A percentile compares a stretch with the other conserved stretches of the same genome.
phyloP scores from a whole-genome alignment of 2,329 filamentous ascomycete species.

The Zalaria sp. region DNA sequence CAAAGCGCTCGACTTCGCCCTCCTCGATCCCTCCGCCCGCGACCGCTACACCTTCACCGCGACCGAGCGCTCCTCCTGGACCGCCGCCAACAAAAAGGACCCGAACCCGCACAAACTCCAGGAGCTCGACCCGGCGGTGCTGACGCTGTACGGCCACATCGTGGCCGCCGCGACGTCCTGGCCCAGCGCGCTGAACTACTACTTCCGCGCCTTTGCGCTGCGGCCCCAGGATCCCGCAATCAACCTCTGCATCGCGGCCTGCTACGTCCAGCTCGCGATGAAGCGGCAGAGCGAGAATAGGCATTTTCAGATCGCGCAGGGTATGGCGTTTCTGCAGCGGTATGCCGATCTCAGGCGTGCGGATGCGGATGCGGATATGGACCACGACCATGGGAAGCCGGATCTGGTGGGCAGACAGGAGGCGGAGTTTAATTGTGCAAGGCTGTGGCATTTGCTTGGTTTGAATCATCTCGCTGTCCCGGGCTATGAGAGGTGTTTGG shows the following conservation, averaged over 20 bases:
- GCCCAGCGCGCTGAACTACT: constrained; percentile 75
- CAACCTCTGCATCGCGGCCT: constrained; percentile 66
- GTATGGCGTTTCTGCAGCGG: constrained; percentile 62
- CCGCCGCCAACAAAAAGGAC: constrained; percentile 21
- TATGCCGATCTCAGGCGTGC: constrained; percentile 51
- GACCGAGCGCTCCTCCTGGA: constrained; percentile 24
- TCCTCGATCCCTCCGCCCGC: constrained; percentile 40
- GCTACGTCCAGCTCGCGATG: constrained; percentile 77
- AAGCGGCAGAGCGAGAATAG: constrained; percentile 84
- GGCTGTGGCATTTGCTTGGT: constrained; percentile 63
- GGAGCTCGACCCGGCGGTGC: constrained; percentile 61
- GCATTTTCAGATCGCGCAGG: constrained; percentile 76
- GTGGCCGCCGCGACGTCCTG: constrained; percentile 74
- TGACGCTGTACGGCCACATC: constrained; percentile 85
- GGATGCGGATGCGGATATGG: constrained; percentile 1
- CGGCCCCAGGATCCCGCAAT: constrained; percentile 65
- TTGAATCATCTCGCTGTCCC: constrained; percentile 57
- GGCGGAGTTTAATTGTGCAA: constrained; percentile 67
- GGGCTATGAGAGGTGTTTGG: constrained; percentile 51
- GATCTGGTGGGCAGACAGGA: constrained; percentile 46
- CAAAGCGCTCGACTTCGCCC: constrained; percentile 66
- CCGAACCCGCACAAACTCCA: constrained; percentile 8
- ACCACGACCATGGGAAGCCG: constrained; percentile 13
- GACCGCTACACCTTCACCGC: constrained; percentile 25
- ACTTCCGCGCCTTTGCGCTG: constrained; percentile 51